Base-by-base conservation (phyloP, 495 filamentous ascomycete genomes). In the Xylaria scruposa region DNA sequence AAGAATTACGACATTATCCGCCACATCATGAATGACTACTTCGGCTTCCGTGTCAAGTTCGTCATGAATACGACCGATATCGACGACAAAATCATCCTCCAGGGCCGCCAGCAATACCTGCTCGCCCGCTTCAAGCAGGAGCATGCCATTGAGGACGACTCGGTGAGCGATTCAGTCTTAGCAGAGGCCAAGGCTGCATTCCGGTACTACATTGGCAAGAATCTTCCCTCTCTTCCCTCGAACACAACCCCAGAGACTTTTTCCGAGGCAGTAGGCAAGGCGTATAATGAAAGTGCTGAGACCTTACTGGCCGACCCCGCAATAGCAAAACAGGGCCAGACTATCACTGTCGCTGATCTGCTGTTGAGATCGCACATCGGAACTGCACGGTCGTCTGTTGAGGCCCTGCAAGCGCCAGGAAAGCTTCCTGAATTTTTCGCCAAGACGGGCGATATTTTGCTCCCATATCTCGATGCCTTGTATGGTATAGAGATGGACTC, bases 1-100 rank as follows among this genome's bases (percentile, higher is more conserved):
- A 83, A 93, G 59, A 97, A 96, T 83, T 97, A 97, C 90, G 95
- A 97, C 83, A 94, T 98, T 66, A 89, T 97, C 68, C 88, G 94
- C 36, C 86, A 95, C 75, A 92, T 97, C 70, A 84, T 97, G 83
- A 80, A 83, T 69, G 91, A 95, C 77, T 94, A 95, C 79, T 97
- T 97, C 79, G 87, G 88, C 44, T 97, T 90, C 77, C 84, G 92
- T 49, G 88, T 97, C 53, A 86, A 90, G 44, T 97, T 96, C 85
- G 93, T 97, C 46, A 94, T 95, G 91, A 98, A 98, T 79, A 92
- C 95, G 74, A 97, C 94, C 0, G 81, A 97, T 83, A 88, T 97
- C 2, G 94, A 97, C 79, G 94, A 97, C 83, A 96, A 94, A 87
- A 94, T 95, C 75, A 94, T 95, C 71, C 80, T 95, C 33, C 83